Evolutionary conservation across 2,329 filamentous ascomycete genomes (phyloP).

Genomic region (Monosporascus sp.): DNA sequence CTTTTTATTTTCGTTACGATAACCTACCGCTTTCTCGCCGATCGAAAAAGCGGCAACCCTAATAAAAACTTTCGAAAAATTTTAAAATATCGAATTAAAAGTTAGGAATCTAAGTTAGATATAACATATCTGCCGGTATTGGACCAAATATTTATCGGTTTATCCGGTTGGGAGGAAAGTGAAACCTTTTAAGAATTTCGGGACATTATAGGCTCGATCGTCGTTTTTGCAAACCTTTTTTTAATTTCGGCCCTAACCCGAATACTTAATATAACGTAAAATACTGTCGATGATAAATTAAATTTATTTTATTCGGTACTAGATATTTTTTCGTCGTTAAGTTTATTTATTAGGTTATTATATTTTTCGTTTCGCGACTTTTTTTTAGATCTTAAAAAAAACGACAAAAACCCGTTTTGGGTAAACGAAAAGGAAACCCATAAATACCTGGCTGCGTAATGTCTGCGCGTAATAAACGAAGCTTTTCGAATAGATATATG

Average conservation of each 20-base stretch:
- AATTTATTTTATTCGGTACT: slow-evolving; percentile 31
- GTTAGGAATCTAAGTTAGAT: slow-evolving; percentile 13
- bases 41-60: slow-evolving; percentile 1
- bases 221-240: slow-evolving; percentile 17
- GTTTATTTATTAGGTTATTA: slow-evolving; percentile 21
- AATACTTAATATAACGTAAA: slow-evolving; percentile 2
- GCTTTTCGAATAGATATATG: slow-evolving; percentile 33
- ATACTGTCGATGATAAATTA: slow-evolving; percentile 16
- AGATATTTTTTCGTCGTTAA: slow-evolving; percentile 16
- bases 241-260: not conserved
- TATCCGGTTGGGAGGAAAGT: slow-evolving; percentile 7
- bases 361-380: slow-evolving; percentile 36
- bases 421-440: slow-evolving; percentile 30
- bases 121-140: slow-evolving; percentile 1
- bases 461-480: slow-evolving; percentile 29
- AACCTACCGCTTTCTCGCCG: slow-evolving; percentile 20
- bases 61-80: slow-evolving; percentile 1
- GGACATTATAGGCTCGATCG: slow-evolving; percentile 26
- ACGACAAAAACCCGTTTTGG: slow-evolving; percentile 23
- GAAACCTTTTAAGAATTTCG: slow-evolving; percentile 20
- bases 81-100: not conserved
- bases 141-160: slow-evolving; percentile 11
- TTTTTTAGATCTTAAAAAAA: slow-evolving; percentile 24
- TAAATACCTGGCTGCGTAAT: slow-evolving; percentile 23
- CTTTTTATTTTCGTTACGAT: slow-evolving; percentile 27